A percentile compares a stretch with the other conserved stretches of the same genome.
Evolutionary conservation across 495 filamentous ascomycete species (phyloP).

Genomic region (Podospora bellae-mahoneyi): DNA sequence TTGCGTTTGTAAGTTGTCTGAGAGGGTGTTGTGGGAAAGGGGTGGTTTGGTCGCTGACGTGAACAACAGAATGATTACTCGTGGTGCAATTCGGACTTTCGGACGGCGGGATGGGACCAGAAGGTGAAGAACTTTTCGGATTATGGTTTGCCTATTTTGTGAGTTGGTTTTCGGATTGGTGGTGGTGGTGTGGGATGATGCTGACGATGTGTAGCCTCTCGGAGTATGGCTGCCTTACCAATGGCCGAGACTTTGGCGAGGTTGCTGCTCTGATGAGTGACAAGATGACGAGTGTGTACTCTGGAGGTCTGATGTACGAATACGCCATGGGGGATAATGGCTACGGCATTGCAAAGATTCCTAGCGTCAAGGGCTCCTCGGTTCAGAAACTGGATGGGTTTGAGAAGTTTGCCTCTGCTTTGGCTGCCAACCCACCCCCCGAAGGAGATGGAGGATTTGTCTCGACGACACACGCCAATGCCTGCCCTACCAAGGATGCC

Average conservation of each 20-base stretch:
- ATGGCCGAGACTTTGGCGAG: conserved; percentile 78
- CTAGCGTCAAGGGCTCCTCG: conserved; percentile 34
- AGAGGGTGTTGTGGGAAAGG: not conserved
- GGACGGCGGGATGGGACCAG: conserved; percentile 75
- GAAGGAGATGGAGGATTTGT: conserved; percentile 75
- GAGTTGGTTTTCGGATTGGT: conserved; percentile 9
- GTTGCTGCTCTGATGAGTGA: conserved; percentile 72
- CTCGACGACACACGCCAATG: conserved; percentile 56
- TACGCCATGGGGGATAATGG: conserved; percentile 75
- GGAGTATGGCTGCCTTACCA: conserved; percentile 85
- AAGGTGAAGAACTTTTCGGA: conserved; percentile 90
- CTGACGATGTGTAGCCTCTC: conserved; percentile 56
- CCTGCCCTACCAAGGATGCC: conserved; percentile 65
- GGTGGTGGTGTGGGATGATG: not conserved
- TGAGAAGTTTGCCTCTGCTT: conserved; percentile 60
- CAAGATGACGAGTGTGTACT: conserved; percentile 89
- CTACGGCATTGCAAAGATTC: conserved; percentile 75
- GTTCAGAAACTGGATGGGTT: conserved; percentile 58
- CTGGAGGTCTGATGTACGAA: conserved; percentile 93
- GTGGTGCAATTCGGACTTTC: conserved; percentile 87
- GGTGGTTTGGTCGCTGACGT: not conserved
- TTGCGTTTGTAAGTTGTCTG: conserved; percentile 63
- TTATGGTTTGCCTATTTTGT: conserved; percentile 88
- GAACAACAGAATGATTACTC: conserved; percentile 80
- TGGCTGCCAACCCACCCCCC: conserved; percentile 61